Conservation (phyloP, 495 filamentous ascomycete species). For the Astrothelium subdiscretum region DNA sequence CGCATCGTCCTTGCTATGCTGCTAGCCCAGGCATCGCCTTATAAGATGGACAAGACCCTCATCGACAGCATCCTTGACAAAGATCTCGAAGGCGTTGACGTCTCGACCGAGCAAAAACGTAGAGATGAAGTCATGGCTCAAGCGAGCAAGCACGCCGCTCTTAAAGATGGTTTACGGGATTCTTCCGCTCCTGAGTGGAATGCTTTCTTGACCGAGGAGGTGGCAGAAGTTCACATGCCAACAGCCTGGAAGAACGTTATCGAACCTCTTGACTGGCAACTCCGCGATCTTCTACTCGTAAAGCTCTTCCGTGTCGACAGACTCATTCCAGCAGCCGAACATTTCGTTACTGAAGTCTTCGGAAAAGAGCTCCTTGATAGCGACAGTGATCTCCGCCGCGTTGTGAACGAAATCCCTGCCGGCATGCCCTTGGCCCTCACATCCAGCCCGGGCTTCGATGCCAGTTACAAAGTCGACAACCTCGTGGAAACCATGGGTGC, state of each 20-base stretch:
- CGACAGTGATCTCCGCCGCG: slow-evolving; percentile 71
- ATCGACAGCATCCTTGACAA: slow-evolving; percentile 80
- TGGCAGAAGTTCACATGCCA: slow-evolving; percentile 82
- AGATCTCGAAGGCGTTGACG: slow-evolving; percentile 60
- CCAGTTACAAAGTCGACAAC: slow-evolving; percentile 95
- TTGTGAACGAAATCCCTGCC: slow-evolving; percentile 71
- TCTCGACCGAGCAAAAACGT: slow-evolving; percentile 49
- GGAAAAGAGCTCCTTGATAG: slow-evolving; percentile 72
- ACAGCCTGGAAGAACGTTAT: slow-evolving; percentile 56
- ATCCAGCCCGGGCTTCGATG: slow-evolving; percentile 93
- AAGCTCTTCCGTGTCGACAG: slow-evolving; percentile 93
- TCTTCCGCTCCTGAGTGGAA: slow-evolving; percentile 59
- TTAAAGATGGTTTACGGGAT: slow-evolving; percentile 60
- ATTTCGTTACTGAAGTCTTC: slow-evolving; percentile 80
- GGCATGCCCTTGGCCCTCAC: slow-evolving; percentile 81
- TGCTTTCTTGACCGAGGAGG: slow-evolving; percentile 68
- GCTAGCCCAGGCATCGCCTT: slow-evolving; percentile 85
- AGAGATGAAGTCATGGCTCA: slow-evolving; percentile 53
- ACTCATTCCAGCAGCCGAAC: slow-evolving; percentile 83
- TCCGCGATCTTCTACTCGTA: slow-evolving; percentile 74
- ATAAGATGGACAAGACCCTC: slow-evolving; percentile 79
- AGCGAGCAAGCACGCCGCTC: slow-evolving; percentile 53
- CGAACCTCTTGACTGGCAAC: slow-evolving; percentile 57
- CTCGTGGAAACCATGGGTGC: slow-evolving; percentile 72
- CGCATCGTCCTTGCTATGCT: slow-evolving; percentile 91